Evolutionary conservation across 768 basidiomycete genomes (phyloP), one percentile per base, ranked within the genome.

Genomic region (Crepidotus variabilis): DNA sequence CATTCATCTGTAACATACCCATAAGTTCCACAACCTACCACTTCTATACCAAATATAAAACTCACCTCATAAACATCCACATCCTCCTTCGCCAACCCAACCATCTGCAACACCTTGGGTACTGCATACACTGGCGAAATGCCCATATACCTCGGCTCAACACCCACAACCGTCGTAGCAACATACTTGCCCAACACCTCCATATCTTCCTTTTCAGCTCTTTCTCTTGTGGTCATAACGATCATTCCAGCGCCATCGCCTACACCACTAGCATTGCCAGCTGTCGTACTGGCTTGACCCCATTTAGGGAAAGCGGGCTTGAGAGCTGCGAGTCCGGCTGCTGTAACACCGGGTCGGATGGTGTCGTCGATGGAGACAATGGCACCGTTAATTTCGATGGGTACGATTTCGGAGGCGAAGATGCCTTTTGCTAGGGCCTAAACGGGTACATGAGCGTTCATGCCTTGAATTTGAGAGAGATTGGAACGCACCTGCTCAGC

Each of bases 181-280:
- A 93, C 85, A 73, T 85, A 95, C 72, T 95, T 96, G 18, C 83
- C 94, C 18, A 96, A 57, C 55, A 97, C 82, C 16, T 85, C 78
- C 79, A 93, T 79, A 18, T 88, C 90, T 52, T 92, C 85, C 58
- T 78, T 76, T 70, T 88, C 79, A 2, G 94, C 94, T 49, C 82
- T 79, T 55, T 80, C 82, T 47, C 94, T 78, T n/a, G 90, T 87
- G 2, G 90, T 91, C 60, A 97, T 71, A 48, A 97, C 79, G 54
- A 88, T 86, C 11, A 94, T 68, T 1, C 90, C 94, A 13, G 93
- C 96, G 36, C 97, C 96, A 66, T 99, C 96, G 1, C 95, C 94
- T 14, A 98, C 77, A 9, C 90, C 90, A 59, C 90, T 92, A 0
- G 92, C 88, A 65, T 94, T 94, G 6, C 91, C 92, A 20, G 89